Conservation (phyloP, 805 yeast species). For the Teunomyces barrocoloradensis region DNA sequence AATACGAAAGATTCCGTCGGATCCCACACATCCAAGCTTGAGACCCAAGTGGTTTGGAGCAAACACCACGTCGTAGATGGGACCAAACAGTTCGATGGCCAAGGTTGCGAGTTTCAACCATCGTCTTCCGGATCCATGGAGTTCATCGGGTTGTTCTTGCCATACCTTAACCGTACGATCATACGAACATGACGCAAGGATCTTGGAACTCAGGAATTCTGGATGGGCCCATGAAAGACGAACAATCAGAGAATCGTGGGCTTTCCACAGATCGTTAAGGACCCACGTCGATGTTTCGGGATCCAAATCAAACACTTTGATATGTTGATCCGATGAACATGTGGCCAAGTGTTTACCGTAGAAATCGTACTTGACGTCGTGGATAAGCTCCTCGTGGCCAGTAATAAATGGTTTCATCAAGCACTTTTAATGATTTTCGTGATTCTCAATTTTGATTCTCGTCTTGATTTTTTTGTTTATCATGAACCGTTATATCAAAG, state of each 20-base stretch:
- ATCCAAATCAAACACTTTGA: slow-evolving; percentile 82
- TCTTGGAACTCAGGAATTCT: slow-evolving; percentile 70
- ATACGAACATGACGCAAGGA: slow-evolving; percentile 83
- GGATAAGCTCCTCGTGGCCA: slow-evolving; percentile 90
- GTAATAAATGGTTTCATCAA: slow-evolving; percentile 68
- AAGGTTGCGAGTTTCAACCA: slow-evolving; percentile 77
- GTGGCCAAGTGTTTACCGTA: slow-evolving; percentile 93
- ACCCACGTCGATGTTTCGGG: slow-evolving; percentile 71
- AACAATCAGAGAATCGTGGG: slow-evolving; percentile 87
- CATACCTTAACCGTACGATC: slow-evolving; percentile 87
- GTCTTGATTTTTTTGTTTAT: background rate
- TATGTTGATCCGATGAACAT: slow-evolving; percentile 90
- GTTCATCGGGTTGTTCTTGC: slow-evolving; percentile 85
- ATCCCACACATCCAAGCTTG: slow-evolving; percentile 80
- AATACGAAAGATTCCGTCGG: slow-evolving; percentile 81
- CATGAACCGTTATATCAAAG: slow-evolving; percentile 1
- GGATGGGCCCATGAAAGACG: slow-evolving; percentile 92
- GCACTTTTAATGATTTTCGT: too few relatives aligned
- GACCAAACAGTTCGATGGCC: slow-evolving; percentile 79
- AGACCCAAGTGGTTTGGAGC: slow-evolving; percentile 84
- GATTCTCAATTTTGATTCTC: too few relatives aligned
- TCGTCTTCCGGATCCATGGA: slow-evolving; percentile 72
- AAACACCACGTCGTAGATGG: slow-evolving; percentile 85
- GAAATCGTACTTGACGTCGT: slow-evolving; percentile 87
- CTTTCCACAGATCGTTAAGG: slow-evolving; percentile 87